Evolutionary conservation across 2,329 filamentous ascomycete species (phyloP).

Genomic region (Cucurbitaria berberidis): DNA sequence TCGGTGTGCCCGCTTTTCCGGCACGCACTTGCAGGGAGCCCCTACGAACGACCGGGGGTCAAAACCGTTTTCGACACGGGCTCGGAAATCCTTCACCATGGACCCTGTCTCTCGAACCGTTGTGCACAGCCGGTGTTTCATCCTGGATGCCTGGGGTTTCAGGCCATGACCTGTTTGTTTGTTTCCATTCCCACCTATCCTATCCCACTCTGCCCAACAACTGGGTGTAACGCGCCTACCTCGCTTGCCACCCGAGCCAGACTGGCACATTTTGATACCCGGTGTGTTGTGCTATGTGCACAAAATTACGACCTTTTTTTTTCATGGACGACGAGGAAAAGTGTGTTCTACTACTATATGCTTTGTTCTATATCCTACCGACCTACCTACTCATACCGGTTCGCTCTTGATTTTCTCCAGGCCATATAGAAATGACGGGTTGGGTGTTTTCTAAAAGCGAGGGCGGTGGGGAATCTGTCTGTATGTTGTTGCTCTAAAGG

Average conservation of each 20-base stretch:
- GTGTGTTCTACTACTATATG: too few relatives aligned
- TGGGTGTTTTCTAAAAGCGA: slow-evolving; percentile 1
- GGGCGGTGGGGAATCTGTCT: neutral
- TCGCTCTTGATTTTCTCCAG: too few relatives aligned
- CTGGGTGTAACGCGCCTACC: too few relatives aligned
- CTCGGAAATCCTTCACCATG: slow-evolving; percentile 27
- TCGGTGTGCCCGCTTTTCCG: slow-evolving; percentile 39
- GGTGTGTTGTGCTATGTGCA: too few relatives aligned
- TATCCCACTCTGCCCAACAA: too few relatives aligned
- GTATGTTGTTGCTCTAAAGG: too few relatives aligned
- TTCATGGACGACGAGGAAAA: too few relatives aligned
- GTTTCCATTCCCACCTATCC: neutral
- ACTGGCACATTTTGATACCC: slow-evolving; percentile 27
- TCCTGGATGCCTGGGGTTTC: slow-evolving; percentile 31
- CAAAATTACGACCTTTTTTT: slow-evolving; percentile 26
- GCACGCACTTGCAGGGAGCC: slow-evolving; percentile 41
- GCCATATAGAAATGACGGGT: too few relatives aligned
- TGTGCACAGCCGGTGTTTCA: slow-evolving; percentile 30
- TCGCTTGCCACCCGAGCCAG: too few relatives aligned
- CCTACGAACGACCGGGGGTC: slow-evolving; percentile 42
- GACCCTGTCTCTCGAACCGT: slow-evolving; percentile 16
- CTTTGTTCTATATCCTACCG: neutral
- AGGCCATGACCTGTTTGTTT: slow-evolving; percentile 16
- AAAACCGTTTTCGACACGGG: slow-evolving; percentile 35
- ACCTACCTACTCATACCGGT: neutral